Conservation (phyloP, 2,329 filamentous ascomycete species). For the Ophiocordyceps camponoti-saundersi region DNA sequence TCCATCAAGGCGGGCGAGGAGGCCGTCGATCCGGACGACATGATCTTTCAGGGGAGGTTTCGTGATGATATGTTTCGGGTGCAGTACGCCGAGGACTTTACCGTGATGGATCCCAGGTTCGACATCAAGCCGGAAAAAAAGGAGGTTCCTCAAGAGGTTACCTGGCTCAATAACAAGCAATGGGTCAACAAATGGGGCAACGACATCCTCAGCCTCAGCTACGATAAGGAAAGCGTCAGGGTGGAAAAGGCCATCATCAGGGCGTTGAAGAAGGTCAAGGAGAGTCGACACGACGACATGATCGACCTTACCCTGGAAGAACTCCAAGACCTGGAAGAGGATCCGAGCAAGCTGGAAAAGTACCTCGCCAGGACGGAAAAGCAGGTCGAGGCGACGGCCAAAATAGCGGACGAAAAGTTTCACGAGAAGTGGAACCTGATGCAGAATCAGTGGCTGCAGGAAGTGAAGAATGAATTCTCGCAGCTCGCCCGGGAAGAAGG, state of each 20-base stretch:
- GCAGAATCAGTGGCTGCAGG: background rate
- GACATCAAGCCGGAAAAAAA: slow-evolving; percentile 45
- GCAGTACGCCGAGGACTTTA: slow-evolving; percentile 70
- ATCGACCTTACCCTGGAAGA: slow-evolving; percentile 33
- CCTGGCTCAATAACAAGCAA: slow-evolving; percentile 46
- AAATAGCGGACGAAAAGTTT: slow-evolving; percentile 19
- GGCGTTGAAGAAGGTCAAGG: slow-evolving; percentile 24
- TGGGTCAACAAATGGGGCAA: slow-evolving; percentile 36
- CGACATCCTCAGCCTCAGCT: slow-evolving; percentile 25
- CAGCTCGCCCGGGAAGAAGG: slow-evolving; percentile 13
- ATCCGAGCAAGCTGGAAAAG: slow-evolving; percentile 20
- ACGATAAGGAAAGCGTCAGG: slow-evolving; percentile 24
- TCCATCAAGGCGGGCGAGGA: slow-evolving; percentile 69
- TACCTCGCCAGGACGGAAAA: slow-evolving; percentile 10
- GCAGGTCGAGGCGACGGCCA: slow-evolving; percentile 8
- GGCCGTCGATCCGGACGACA: slow-evolving; percentile 56
- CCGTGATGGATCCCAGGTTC: slow-evolving; percentile 56
- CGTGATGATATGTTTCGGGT: slow-evolving; percentile 57
- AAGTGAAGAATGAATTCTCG: slow-evolving; percentile 15
- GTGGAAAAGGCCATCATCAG: slow-evolving; percentile 23
- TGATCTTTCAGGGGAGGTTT: slow-evolving; percentile 55
- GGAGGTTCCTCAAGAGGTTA: slow-evolving; percentile 31
- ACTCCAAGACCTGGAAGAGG: slow-evolving; percentile 21
- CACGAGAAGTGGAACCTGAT: slow-evolving; percentile 12
- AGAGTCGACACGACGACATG: slow-evolving; percentile 22